phyloP scores from a whole-genome alignment of 2,329 filamentous ascomycete species.

The Pezicula radicicola region DNA sequence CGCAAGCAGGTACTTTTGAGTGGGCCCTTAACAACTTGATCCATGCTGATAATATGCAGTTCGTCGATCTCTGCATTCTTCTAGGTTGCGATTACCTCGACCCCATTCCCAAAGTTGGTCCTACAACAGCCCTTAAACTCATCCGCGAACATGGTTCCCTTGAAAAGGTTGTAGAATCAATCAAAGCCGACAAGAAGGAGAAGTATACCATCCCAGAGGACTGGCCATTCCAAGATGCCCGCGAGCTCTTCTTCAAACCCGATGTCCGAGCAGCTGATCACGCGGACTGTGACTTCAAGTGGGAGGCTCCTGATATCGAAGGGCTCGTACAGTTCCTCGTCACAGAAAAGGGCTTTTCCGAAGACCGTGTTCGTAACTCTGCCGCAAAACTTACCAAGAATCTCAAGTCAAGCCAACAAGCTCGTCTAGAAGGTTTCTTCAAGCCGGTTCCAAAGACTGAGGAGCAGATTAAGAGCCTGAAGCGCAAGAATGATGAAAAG shows the following conservation, averaged over 20 bases:
- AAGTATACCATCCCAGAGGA: slow-evolving; percentile 90
- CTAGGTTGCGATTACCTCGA: slow-evolving; percentile 98
- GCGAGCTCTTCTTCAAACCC: slow-evolving; percentile 86
- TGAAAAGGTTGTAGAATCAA: slow-evolving; percentile 80
- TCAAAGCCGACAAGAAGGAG: slow-evolving; percentile 71
- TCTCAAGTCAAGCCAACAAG: slow-evolving; percentile 86
- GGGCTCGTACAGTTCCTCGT: slow-evolving; percentile 88
- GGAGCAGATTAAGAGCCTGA: slow-evolving; percentile 77
- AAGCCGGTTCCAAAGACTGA: slow-evolving; percentile 88
- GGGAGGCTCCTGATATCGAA: slow-evolving; percentile 90
- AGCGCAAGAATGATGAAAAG: slow-evolving; percentile 93
- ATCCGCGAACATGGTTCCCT: slow-evolving; percentile 89
- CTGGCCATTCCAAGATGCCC: slow-evolving; percentile 92
- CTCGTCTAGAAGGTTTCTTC: slow-evolving; percentile 93
- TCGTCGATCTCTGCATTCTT: slow-evolving; percentile 96
- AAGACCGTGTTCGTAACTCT: slow-evolving; percentile 82
- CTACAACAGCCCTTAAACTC: slow-evolving; percentile 85
- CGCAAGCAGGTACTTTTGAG: slow-evolving; percentile 63
- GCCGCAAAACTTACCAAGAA: slow-evolving; percentile 83
- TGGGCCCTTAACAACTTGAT: background rate
- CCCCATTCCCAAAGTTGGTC: slow-evolving; percentile 91
- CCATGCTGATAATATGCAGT: slow-evolving; percentile 47
- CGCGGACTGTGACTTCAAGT: slow-evolving; percentile 92
- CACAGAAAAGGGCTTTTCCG: slow-evolving; percentile 92
- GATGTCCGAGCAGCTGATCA: slow-evolving; percentile 83